phyloP scores from a whole-genome alignment of 352 stramenopile genomes.

The Thalassiosira mediterranea region DNA sequence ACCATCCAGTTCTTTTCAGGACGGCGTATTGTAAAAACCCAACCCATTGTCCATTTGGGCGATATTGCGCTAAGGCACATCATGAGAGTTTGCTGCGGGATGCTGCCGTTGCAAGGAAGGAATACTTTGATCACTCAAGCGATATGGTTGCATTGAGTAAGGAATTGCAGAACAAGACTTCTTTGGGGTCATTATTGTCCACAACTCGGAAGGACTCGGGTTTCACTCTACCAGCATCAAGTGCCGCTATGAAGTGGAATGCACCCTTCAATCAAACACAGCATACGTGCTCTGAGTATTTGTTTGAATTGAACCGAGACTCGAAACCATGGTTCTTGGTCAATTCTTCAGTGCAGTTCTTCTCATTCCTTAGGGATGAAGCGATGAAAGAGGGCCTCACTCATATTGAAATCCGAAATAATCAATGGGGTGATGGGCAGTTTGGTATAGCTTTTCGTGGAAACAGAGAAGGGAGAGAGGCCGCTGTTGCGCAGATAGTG shows the following conservation, averaged over 20 bases:
- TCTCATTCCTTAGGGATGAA: conserved; percentile 11
- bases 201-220: conserved; percentile 2
- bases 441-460: conserved; percentile 24
- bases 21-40: conserved; percentile 15
- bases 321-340: conserved; percentile 7
- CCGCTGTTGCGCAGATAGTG: background rate
- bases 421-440: conserved; percentile 11
- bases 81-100: conserved; percentile 12
- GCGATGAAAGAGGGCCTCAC: conserved; percentile 16
- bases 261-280: background rate
- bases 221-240: background rate
- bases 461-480: background rate
- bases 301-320: background rate
- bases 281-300: background rate
- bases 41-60: conserved; percentile 12
- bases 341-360: conserved; percentile 3
- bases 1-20: conserved; percentile 31
- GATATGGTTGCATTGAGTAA: background rate
- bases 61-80: conserved; percentile 26
- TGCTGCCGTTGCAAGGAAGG: background rate
- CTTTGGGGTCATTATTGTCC: background rate
- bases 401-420: conserved; percentile 20
- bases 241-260: too few relatives aligned
- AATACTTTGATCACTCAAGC: conserved; percentile 1
- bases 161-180: conserved; percentile 1